Percentiles rank a stretch among this genome's conserved stretches.
Evolutionary conservation across 148 eudicot species (phyloP).

Genomic region (Rhododendron griersonianum): DNA sequence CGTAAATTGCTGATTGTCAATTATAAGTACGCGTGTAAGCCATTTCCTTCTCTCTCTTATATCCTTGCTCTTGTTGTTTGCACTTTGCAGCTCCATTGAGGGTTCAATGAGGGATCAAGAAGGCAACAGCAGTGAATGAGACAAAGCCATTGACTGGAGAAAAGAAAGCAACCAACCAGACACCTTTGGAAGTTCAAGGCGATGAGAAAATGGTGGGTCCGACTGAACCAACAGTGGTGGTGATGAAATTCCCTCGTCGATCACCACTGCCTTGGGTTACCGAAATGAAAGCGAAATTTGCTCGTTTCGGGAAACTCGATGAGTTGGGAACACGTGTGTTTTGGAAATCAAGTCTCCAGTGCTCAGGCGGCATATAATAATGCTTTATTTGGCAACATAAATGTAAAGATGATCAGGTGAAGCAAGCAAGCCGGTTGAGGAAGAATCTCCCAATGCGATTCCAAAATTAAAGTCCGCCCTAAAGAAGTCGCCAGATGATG

Average conservation of each 20-base stretch:
- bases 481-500: not conserved
- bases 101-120: not conserved
- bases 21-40: not conserved
- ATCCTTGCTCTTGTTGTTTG: not conserved
- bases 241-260: not conserved
- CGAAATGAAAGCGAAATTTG: not conserved
- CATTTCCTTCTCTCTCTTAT: not conserved
- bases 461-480: not conserved
- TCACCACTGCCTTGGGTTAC: not conserved
- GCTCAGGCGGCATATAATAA: not conserved
- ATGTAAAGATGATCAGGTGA: not conserved
- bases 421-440: not conserved
- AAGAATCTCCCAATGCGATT: not conserved
- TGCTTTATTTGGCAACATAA: not conserved
- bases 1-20: not conserved
- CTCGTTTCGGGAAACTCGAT: not conserved
- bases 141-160: no score
- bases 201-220: not conserved
- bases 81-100: not conserved
- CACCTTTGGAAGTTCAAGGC: not conserved
- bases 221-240: not conserved
- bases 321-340: not conserved
- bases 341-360: not conserved
- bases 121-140: no score
- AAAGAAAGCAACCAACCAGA: no score